Base-by-base conservation (phyloP, 352 stramenopile genomes). In the Halophytophthora batemanensis region DNA sequence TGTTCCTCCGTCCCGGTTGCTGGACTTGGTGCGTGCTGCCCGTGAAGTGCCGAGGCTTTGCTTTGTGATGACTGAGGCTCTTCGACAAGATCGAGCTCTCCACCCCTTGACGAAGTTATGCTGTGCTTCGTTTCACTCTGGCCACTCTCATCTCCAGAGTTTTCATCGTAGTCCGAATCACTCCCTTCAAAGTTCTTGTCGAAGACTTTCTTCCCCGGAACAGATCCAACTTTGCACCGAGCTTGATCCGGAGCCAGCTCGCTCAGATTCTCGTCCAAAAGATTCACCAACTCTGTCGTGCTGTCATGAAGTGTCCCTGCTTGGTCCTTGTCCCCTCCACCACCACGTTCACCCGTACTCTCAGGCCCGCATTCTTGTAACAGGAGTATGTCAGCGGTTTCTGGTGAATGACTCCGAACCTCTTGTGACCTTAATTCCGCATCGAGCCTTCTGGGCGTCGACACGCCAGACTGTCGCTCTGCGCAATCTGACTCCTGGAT, bases 251-350 rank as follows among this genome's bases (percentile, higher is more conserved):
- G 45, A 45, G 49, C 53, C 31, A 73, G 68, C 17, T 70, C 61
- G 22, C 47, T 67, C 8, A 83, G 37, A 51, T 68, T 86, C 25
- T 89, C 78, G 17, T 89, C 78, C 5, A 87, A 60, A 14, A 89
- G 75, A 28, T 57, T 53, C 17, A 87, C 69, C 6, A 89, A 66
- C 18, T 87, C 78, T 13, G 45, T 34, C 21, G 60, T 50, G 50
- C 48, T 61, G 33, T 38, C 33, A 7, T 54, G 25, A 4, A 31
- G 8, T 8, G 8, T 31, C 25, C 25, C 25, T 31, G 4, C 40
- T 17, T 53, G 41, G 15, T 54, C 46, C 18, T 64, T 40, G 21
- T 37, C 34, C 12, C 57, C 50, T 21, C 3, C 39, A 13, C 6
- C 3, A 34, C 12, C 34, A 21, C 11, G 50, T 39, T 1, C 41